Evolutionary conservation across 1,139 yeast species (phyloP).

Genomic region (Geotrichum candidum): DNA sequence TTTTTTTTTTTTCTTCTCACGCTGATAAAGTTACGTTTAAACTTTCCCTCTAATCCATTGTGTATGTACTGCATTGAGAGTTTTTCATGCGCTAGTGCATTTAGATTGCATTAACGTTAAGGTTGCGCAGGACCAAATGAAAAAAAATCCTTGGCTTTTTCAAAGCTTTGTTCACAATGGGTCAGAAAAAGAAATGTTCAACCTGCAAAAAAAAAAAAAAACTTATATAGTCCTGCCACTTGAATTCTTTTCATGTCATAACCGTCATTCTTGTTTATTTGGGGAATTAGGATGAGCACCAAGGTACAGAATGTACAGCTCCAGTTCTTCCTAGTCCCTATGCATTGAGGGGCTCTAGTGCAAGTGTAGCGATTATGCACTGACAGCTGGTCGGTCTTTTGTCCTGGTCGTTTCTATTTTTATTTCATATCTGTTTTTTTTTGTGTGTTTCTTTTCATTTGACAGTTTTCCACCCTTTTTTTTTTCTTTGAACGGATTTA

Average conservation of each 20-base stretch:
- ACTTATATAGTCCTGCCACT: neutral
- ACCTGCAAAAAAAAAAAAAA: too few species aligned
- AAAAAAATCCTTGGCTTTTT: too few species aligned
- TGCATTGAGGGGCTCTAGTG: neutral
- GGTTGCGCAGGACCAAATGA: neutral
- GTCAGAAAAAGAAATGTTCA: too few species aligned
- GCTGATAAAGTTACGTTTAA: neutral
- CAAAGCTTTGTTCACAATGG: too few species aligned
- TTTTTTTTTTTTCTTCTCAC: too few species aligned
- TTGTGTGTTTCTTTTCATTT: neutral
- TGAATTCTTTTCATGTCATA: too few species aligned
- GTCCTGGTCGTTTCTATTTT: too few species aligned
- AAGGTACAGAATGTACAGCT: neutral
- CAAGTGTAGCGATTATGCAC: neutral
- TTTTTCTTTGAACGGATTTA: neutral
- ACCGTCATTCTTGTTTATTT: too few species aligned
- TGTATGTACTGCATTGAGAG: neutral
- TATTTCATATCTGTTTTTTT: neutral
- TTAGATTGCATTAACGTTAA: neutral
- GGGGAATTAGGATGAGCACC: neutral
- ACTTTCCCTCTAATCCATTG: neutral
- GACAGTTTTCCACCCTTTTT: neutral
- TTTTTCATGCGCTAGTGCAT: neutral
- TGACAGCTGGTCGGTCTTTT: neutral
- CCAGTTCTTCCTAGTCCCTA: neutral